Conservation (phyloP, 176 grass and related monocot species). For the Poa pratensis region DNA sequence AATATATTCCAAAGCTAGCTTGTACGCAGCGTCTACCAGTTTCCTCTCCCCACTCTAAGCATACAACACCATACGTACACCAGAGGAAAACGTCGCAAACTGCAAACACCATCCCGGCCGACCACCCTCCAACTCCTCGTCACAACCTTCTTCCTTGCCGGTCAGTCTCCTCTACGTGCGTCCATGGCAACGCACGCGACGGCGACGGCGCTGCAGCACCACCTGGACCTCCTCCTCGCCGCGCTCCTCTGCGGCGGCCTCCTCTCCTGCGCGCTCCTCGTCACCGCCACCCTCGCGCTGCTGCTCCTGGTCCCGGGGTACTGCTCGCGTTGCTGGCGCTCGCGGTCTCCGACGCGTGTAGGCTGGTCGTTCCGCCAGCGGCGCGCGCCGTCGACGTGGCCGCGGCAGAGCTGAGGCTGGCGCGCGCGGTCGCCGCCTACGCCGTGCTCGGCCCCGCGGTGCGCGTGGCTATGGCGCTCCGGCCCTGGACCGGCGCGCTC, state of each 20-base stretch:
- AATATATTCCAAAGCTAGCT: not conserved
- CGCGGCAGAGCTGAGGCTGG: slow-evolving; percentile 55
- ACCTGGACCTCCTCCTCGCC: slow-evolving; percentile 74
- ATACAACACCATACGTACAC: not conserved
- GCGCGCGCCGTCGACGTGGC: slow-evolving; percentile 17
- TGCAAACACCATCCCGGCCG: not conserved
- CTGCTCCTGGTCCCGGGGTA: slow-evolving; percentile 33
- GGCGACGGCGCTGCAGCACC: slow-evolving; percentile 14
- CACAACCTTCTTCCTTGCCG: not conserved
- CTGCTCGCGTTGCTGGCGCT: slow-evolving; percentile 43
- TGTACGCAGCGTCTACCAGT: not conserved
- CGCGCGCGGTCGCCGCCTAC: slow-evolving; percentile 51
- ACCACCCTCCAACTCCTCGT: too few species aligned
- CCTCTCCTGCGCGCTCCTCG: slow-evolving; percentile 45
- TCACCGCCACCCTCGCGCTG: slow-evolving; percentile 35
- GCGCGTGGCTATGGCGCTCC: not conserved
- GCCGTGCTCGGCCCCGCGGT: slow-evolving; percentile 39
- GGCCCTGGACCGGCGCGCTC: not conserved
- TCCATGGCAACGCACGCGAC: slow-evolving; percentile 11
- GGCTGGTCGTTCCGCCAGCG: not conserved
- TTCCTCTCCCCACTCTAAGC: not conserved
- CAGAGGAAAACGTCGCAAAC: not conserved
- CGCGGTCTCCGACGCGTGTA: slow-evolving; percentile 31
- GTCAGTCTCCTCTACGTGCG: not conserved
- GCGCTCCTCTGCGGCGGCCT: slow-evolving; percentile 51